Conservation (phyloP, 2,329 filamentous ascomycete species). For the Talaromyces verruculosus region DNA sequence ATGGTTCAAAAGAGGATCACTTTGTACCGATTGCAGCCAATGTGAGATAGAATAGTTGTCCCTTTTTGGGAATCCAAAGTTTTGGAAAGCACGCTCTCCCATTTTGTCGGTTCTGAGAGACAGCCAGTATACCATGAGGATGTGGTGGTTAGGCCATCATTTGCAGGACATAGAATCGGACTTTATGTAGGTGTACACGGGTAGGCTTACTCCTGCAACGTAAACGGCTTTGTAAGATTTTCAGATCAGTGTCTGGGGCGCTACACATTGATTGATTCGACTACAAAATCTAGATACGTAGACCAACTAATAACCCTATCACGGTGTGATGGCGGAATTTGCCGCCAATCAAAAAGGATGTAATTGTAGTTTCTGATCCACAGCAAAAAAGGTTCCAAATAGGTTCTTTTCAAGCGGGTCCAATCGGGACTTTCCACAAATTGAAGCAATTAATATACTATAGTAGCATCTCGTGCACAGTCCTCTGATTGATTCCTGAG, state of each 20-base stretch:
- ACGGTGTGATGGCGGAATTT: neutral
- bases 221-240: neutral
- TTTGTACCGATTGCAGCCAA: slow-evolving; percentile 5
- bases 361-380: neutral
- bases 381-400: neutral
- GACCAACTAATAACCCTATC: neutral
- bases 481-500: neutral
- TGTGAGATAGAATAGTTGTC: slow-evolving; percentile 1
- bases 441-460: neutral
- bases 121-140: neutral
- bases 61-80: slow-evolving; percentile 1
- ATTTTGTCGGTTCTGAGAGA: neutral
- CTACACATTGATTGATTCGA: neutral
- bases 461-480: neutral
- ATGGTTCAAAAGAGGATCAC: neutral
- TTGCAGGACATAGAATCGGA: neutral
- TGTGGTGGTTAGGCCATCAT: too few relatives aligned
- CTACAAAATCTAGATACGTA: neutral
- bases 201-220: neutral
- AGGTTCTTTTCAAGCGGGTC: neutral
- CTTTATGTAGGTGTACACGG: neutral
- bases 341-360: neutral
- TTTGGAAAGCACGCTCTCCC: neutral
- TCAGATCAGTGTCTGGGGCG: neutral
- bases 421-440: neutral